Evolutionary conservation across 2,329 filamentous ascomycete genomes (phyloP), one percentile per base, ranked within the genome.

Genomic region (Claviceps purpurea): DNA sequence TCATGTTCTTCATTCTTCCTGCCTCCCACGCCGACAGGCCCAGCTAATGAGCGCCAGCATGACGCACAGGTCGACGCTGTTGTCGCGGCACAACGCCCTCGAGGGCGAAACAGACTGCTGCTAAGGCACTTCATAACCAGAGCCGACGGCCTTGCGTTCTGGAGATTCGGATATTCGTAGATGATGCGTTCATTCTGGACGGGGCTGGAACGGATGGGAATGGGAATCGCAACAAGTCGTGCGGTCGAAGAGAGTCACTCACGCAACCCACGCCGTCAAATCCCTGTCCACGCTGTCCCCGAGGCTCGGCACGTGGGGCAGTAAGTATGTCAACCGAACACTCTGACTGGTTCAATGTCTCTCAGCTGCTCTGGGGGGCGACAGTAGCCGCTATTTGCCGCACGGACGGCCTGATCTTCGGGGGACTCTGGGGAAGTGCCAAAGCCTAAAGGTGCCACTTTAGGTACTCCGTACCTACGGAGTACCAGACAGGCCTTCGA

Each of bases 91-190:
- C 46, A 45, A 41, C 49, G 55, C 58, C 61, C 57, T 54, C 55
- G 55, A 57, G 61, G 59, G 58, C 60, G 60, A 54, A 66, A 54
- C 54, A 59, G 53, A 52, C 61, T 58, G 55, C 59, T 61, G 44
- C 61, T 59, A 53, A 65, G 60, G 58, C 57, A 57, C 55, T 61
- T 62, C 64, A 68, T 67, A 51, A 60, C 62, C 59, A 56, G 54
- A 47, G 20, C 50, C 51, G 52, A 56, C 57, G 60, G 58, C 61
- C 51, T 52, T 20, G 38, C n/a, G 37, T 39, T 50, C 20, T 39
- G 14, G 40, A 24, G 40, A 50, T n/a, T 47, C 38, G 26, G 48
- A 14, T 26, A 5, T 18, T 47, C 47, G 50, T 52, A 44, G 46
- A 34, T 50, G 30, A 52, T 39, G 50, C 49, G n/a, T 40, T 56